Evolutionary conservation across 768 basidiomycete genomes (phyloP).

Genomic region (Naematelia aurantialba): DNA sequence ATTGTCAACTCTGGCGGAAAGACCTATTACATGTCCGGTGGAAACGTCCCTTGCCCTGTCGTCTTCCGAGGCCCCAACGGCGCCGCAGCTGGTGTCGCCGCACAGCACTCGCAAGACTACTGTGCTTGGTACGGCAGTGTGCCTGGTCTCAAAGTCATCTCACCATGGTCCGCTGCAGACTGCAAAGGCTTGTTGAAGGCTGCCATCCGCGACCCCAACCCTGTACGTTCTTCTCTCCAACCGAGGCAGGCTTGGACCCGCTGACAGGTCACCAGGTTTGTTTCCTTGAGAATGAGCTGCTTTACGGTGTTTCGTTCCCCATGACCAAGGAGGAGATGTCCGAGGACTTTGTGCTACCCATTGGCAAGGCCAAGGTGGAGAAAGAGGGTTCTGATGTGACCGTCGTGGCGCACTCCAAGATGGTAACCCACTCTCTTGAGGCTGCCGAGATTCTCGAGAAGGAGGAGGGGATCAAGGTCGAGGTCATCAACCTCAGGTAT

Average conservation of each 20-base stretch:
- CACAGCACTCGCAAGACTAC: conserved; percentile 97
- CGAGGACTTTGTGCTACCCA: conserved; percentile 88
- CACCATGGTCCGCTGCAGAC: conserved; percentile 97
- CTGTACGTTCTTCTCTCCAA: conserved; percentile 54
- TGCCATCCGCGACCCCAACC: conserved; percentile 97
- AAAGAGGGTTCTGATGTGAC: conserved; percentile 88
- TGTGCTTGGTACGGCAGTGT: conserved; percentile 75
- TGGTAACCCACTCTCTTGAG: conserved; percentile 92
- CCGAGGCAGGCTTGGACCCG: background rate
- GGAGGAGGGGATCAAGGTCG: conserved; percentile 87
- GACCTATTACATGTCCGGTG: conserved; percentile 99
- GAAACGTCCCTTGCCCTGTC: conserved; percentile 95
- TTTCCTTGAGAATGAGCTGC: conserved; percentile 98
- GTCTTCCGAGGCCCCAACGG: conserved; percentile 99
- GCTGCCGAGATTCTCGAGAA: conserved; percentile 89
- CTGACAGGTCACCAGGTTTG: conserved; percentile 56
- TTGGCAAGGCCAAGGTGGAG: conserved; percentile 97
- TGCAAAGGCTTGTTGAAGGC: conserved; percentile 97
- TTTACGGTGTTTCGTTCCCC: conserved; percentile 96
- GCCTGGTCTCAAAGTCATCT: conserved; percentile 95
- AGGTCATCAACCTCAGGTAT: conserved; percentile 92
- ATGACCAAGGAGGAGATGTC: conserved; percentile 93
- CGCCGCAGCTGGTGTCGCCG: conserved; percentile 91
- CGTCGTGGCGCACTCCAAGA: conserved; percentile 95
- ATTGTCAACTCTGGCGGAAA: conserved; percentile 99